These are phyloP conservation scores for Brassica nigra DNA, from an alignment of 345 rosid species.

Conservation along the genomic window DNA sequence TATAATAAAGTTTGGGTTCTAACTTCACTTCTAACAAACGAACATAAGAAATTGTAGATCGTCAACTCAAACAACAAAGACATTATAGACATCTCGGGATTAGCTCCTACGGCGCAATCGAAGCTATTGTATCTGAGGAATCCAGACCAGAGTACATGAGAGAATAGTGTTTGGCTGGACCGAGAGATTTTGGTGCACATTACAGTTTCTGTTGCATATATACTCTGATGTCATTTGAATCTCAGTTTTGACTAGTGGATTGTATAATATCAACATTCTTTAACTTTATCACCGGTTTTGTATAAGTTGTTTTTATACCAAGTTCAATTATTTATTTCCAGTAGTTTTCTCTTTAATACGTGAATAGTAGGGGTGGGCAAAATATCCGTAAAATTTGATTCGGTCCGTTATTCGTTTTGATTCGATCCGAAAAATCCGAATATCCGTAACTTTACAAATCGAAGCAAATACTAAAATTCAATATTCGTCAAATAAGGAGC, in stretches of 20 bases:
- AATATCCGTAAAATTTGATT: no score
- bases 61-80: slow-evolving; percentile 87
- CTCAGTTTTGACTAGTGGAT: slow-evolving; percentile 3
- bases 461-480: no score
- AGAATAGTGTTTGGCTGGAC: not conserved
- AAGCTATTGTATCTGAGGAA: slow-evolving; percentile 61
- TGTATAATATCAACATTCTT: slow-evolving; percentile 21
- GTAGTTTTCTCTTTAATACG: no score
- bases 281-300: not conserved
- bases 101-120: slow-evolving; percentile 92
- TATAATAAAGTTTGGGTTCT: not conserved
- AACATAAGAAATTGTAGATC: slow-evolving; percentile 20
- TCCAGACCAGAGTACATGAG: slow-evolving; percentile 6
- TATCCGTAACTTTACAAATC: no score
- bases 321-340: not conserved
- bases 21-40: not conserved
- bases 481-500: no score
- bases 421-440: no score
- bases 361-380: no score
- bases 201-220: not conserved
- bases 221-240: slow-evolving; percentile 3
- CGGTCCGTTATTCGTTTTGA: no score
- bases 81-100: slow-evolving; percentile 89
- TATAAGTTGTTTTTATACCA: slow-evolving; percentile 19
- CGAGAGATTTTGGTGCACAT: not conserved